These are phyloP conservation scores for Amphirosellinia nigrospora DNA, from an alignment of 495 filamentous ascomycete genomes.

Conservation along the genomic window DNA sequence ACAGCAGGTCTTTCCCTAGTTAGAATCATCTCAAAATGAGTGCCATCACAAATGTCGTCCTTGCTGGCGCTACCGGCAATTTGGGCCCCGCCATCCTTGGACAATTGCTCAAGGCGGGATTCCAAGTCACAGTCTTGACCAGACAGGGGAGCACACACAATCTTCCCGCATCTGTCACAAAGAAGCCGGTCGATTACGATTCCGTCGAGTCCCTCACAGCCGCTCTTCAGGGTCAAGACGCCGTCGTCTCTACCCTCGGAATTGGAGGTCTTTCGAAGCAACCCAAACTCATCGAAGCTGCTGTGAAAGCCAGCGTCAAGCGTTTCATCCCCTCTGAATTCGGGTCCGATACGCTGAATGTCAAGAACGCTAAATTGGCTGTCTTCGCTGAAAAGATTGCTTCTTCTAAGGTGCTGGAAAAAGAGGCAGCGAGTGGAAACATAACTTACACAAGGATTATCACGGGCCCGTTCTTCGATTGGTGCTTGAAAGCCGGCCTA, in stretches of 20 bases:
- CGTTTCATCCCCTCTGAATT: constrained; percentile 68
- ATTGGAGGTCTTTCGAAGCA: constrained; percentile 46
- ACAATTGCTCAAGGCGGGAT: constrained; percentile 55
- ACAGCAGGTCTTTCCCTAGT: background rate
- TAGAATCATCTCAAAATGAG: constrained; percentile 37
- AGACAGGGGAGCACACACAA: constrained; percentile 48
- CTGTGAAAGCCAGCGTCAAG: constrained; percentile 58
- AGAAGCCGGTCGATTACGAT: constrained; percentile 58
- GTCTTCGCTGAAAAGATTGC: constrained; percentile 52
- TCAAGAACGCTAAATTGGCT: constrained; percentile 42
- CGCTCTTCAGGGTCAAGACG: constrained; percentile 59
- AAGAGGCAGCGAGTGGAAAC: constrained; percentile 36
- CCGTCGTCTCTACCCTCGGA: constrained; percentile 57
- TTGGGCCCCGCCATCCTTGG: constrained; percentile 60
- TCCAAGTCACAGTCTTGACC: constrained; percentile 62
- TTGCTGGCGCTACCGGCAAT: constrained; percentile 61
- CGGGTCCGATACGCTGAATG: constrained; percentile 46
- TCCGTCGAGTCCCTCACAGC: constrained; percentile 56
- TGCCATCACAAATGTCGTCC: constrained; percentile 52
- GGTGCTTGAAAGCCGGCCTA: constrained; percentile 42
- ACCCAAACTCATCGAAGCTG: constrained; percentile 61
- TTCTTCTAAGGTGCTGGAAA: constrained; percentile 46
- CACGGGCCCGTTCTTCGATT: constrained; percentile 52
- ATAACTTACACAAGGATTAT: constrained; percentile 54
- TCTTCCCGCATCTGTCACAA: constrained; percentile 46